phyloP scores from a whole-genome alignment of 345 rosid genomes.

The Hirschfeldia incana region DNA sequence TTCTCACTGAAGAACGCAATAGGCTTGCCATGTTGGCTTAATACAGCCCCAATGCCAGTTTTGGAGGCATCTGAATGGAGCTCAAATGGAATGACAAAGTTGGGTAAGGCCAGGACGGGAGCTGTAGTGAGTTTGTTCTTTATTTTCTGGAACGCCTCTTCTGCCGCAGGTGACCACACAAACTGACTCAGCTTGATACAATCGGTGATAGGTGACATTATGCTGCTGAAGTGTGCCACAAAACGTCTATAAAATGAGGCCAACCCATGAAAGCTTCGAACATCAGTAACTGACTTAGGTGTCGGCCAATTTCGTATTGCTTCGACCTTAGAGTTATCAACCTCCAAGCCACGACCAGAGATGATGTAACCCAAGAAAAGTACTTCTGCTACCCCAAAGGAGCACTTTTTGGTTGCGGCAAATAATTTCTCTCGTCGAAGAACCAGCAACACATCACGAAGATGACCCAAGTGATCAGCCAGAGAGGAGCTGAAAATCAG shows the following conservation, averaged over 20 bases:
- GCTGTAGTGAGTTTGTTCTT: background rate
- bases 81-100: background rate
- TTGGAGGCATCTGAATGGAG: background rate
- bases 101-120: background rate
- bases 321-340: background rate
- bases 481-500: background rate
- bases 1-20: background rate
- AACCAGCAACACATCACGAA: background rate
- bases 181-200: background rate
- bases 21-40: background rate
- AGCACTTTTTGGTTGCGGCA: background rate
- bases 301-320: background rate
- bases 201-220: background rate
- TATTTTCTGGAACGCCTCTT: background rate
- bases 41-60: background rate
- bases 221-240: background rate
- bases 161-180: background rate
- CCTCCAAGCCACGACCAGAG: background rate
- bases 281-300: background rate
- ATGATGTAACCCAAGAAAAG: background rate
- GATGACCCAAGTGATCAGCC: background rate
- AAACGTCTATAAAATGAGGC: background rate
- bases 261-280: background rate
- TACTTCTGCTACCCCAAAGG: background rate
- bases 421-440: background rate